Base-by-base conservation (phyloP, 345 rosid genomes). In the Angophora floribunda region DNA sequence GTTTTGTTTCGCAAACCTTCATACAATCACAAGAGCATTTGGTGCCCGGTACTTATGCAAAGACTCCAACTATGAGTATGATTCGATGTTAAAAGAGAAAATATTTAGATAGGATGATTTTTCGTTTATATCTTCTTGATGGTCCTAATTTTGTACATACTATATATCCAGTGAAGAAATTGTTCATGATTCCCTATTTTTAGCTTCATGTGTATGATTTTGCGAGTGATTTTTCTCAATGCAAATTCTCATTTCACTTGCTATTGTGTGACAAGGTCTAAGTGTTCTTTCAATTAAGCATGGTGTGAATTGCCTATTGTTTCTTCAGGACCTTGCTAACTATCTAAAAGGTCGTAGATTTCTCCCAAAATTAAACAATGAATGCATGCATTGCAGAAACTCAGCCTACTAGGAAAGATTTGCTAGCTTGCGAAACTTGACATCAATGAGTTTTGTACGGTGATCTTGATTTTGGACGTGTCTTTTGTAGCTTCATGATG, bases 291-390 rank as follows among this genome's bases (percentile, higher is more conserved):
- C 41, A n/a, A n/a, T 63, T n/a, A 1, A 82, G 41, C 86, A 78
- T 80, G 78, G 63, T 87, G 32, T 78, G 85, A 52, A 47, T 28
- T 1, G 7, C 55, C 51, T 80, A 65, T 61, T 51, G 22, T 80
- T 51, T 65, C 85, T 67, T 85, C 88, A 92, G 93, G 95, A 93
- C 89, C 79, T 92, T 51, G 11, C 78, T 7, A 88, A 22, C 59
- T 96, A 97, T 90, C 52, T 96, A 86, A 51, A 94, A 89, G 96
- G 96, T 85, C 95, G 97, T 67, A 91, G 87, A 89, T 97, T 96
- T 90, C 99, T 97, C 28, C 99, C 99, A 47, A 90, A 93, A 88
- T 92, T 96, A 80, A 96, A 96, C 92, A 94, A 97, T 55, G 99
- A 97, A 87, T 85, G 90, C 44, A 52, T 85, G 7, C 41, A 44